Evolutionary conservation across 2,329 filamentous ascomycete species (phyloP).

Genomic region (Pestalotiopsis sp.): DNA sequence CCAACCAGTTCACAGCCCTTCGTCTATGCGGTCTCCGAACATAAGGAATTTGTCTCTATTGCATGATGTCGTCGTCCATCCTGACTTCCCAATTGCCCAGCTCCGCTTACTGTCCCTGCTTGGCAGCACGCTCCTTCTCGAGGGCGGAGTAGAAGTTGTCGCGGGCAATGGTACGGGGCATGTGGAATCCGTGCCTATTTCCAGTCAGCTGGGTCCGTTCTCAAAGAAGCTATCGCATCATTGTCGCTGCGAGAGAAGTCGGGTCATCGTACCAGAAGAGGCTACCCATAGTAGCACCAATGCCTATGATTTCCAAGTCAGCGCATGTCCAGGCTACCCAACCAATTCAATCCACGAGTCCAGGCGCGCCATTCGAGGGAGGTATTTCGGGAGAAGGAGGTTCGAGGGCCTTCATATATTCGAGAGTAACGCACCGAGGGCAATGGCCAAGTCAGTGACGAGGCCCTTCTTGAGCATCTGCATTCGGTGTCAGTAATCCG

Average conservation of each 20-base stretch:
- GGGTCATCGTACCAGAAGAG: slow-evolving; percentile 55
- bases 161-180: slow-evolving; percentile 60
- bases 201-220: neutral
- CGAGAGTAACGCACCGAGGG: slow-evolving; percentile 49
- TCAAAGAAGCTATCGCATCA: neutral
- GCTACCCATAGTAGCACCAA: slow-evolving; percentile 58
- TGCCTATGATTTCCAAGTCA: slow-evolving; percentile 44
- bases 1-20: slow-evolving; percentile 7
- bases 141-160: slow-evolving; percentile 62
- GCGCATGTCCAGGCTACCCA: slow-evolving; percentile 18
- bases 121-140: slow-evolving; percentile 56
- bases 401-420: neutral
- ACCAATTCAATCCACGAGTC: neutral
- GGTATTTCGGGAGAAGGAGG: neutral
- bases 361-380: neutral
- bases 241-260: neutral
- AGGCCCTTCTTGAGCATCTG: slow-evolving; percentile 65
- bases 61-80: slow-evolving; percentile 7
- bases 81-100: neutral
- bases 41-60: slow-evolving; percentile 12
- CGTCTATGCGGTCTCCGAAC: slow-evolving; percentile 9
- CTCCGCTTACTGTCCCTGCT: slow-evolving; percentile 20
- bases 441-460: slow-evolving; percentile 58
- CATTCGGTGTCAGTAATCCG: slow-evolving; percentile 11
- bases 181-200: slow-evolving; percentile 63